Conservation (phyloP, 2,329 filamentous ascomycete species). For the Aureobasidium sp. region DNA sequence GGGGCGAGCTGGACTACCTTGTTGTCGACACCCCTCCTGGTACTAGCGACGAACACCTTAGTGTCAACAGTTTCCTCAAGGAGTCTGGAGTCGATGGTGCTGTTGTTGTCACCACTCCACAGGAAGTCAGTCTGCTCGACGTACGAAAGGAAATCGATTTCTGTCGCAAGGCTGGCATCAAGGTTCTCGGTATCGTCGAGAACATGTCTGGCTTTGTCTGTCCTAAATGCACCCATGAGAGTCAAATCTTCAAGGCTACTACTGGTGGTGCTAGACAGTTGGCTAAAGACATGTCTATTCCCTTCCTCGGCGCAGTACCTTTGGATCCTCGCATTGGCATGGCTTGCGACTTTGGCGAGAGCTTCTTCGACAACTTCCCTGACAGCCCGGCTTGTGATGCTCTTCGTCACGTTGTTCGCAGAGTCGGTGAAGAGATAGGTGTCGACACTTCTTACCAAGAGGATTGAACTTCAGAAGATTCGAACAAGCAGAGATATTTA, state of each 20-base stretch:
- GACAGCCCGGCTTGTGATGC: slow-evolving; percentile 85
- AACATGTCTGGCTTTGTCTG: slow-evolving; percentile 99
- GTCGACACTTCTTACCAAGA: slow-evolving; percentile 11
- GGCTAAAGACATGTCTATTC: slow-evolving; percentile 78
- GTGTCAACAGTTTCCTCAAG: slow-evolving; percentile 83
- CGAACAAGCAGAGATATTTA: not conserved
- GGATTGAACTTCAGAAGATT: not conserved
- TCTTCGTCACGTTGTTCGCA: slow-evolving; percentile 69
- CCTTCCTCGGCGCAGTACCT: slow-evolving; percentile 82
- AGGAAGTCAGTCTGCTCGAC: slow-evolving; percentile 86
- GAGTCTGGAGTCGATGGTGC: slow-evolving; percentile 90
- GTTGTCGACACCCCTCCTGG: slow-evolving; percentile 94
- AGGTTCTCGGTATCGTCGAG: slow-evolving; percentile 81
- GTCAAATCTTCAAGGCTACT: slow-evolving; percentile 80
- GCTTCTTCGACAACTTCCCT: slow-evolving; percentile 87
- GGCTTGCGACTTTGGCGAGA: slow-evolving; percentile 96
- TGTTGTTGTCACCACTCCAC: slow-evolving; percentile 86
- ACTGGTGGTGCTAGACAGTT: slow-evolving; percentile 78
- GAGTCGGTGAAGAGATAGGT: slow-evolving; percentile 39
- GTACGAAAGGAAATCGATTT: slow-evolving; percentile 98
- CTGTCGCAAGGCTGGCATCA: slow-evolving; percentile 87
- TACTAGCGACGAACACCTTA: slow-evolving; percentile 90
- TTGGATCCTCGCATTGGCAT: slow-evolving; percentile 90
- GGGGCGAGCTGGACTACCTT: slow-evolving; percentile 89
- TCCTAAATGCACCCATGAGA: slow-evolving; percentile 72